phyloP scores from a whole-genome alignment of 2,329 filamentous ascomycete genomes.

The Fusarium staphyleae region DNA sequence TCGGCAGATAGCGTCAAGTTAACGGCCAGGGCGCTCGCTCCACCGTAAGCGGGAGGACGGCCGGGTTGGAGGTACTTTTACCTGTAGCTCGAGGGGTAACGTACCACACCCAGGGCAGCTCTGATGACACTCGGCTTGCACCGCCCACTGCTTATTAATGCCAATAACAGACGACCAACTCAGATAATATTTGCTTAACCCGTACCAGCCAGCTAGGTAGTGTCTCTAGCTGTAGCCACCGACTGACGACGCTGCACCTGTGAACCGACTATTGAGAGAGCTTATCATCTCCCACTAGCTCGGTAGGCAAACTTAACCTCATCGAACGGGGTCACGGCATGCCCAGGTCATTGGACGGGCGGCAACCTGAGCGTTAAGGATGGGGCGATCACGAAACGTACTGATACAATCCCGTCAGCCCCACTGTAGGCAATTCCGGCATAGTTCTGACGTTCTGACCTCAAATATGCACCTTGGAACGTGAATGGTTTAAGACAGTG shows the following conservation, averaged over 20 bases:
- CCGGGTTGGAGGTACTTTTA: constrained; percentile 6
- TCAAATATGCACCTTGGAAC: no score
- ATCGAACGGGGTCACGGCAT: constrained; percentile 12
- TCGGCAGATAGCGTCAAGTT: constrained; percentile 24
- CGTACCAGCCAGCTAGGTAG: constrained; percentile 4
- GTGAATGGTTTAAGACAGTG: no score
- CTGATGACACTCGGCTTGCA: constrained; percentile 10
- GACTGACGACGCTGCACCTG: constrained; percentile 7
- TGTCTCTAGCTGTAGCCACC: neutral
- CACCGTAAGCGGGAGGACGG: constrained; percentile 29
- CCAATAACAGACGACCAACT: neutral
- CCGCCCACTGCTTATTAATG: constrained; percentile 3
- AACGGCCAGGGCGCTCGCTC: constrained; percentile 20
- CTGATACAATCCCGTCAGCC: constrained; percentile 6
- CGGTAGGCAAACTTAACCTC: neutral
- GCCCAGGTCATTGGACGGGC: constrained; percentile 13
- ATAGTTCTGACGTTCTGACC: no score
- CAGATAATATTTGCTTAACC: neutral
- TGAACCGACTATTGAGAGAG: neutral
- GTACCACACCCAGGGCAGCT: neutral
- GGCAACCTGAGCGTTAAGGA: constrained; percentile 10
- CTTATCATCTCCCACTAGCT: no score
- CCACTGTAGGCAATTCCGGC: neutral
- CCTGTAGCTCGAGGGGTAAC: constrained; percentile 5
- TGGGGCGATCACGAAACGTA: constrained; percentile 10